Base-by-base conservation (phyloP, 208 protist genomes). In the Wallacemonas sp. region DNA sequence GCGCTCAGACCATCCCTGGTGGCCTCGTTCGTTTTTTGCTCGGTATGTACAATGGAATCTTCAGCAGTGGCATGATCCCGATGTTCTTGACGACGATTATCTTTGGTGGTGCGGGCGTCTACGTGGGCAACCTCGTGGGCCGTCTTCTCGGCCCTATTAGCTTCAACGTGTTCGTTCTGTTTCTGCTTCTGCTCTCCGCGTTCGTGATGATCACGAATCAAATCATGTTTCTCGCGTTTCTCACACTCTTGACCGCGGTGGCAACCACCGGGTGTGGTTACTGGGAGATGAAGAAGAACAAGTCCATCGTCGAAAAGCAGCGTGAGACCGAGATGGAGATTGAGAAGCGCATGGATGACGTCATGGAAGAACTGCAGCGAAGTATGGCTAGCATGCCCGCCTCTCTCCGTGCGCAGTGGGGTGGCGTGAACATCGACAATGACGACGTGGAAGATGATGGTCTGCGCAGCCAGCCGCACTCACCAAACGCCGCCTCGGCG, bases 91-190 rank as follows among this genome's bases (percentile, higher is more conserved):
- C 51, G 27, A 68, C 75, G 12, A 60, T 88, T 15, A n/a, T 88
- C 44, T 83, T 80, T 47, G 77, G 77, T 55, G 75, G 65, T 42
- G 72, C 70, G 9, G 81, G 81, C 26, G 74, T 88, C 21, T 77
- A 82, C 30, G 77, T 80, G 31, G 77, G 77, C 19, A 77, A 82
- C 51, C 39, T 53, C 45, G 53, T 88, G 19, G 81, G 81, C 22
- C 75, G 76, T 12, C 64, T 86, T 2, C 67, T 86, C 31, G 80
- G 80, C n/a, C 80, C 80, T 14, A 68, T 69, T 21, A 78, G 75
- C 59, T 82, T 82, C 69, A 79, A 82, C 66, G 46, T 82, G 24
- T 81, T 86, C 64, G 76, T 82, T 11, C 56, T 82, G 21, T 80
- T 72, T 47, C 58, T 86, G 9, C 73, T 86, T 26, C 73, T 86